Conservation (phyloP, 768 basidiomycete species). For the Auriscalpium vulgare region DNA sequence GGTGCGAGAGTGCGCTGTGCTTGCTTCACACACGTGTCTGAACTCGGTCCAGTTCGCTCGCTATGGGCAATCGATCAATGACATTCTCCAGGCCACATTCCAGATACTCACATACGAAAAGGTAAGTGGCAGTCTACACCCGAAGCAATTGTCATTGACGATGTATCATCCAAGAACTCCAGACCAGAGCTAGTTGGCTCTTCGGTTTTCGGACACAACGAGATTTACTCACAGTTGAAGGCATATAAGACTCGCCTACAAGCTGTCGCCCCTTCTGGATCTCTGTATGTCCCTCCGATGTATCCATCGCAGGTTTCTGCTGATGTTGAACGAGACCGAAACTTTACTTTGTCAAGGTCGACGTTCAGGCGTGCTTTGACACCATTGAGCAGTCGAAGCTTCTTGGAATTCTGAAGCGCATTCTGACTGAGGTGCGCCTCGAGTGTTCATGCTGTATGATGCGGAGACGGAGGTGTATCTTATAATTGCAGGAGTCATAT, state of each 20-base stretch:
- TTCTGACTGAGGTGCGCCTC: conserved; percentile 60
- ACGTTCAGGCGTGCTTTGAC: conserved; percentile 95
- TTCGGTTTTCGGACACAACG: conserved; percentile 76
- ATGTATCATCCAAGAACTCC: conserved; percentile 37
- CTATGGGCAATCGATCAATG: conserved; percentile 66
- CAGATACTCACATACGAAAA: conserved; percentile 85
- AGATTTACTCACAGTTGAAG: conserved; percentile 72
- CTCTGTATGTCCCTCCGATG: conserved; percentile 38
- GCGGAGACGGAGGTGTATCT: background rate
- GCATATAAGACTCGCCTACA: conserved; percentile 51
- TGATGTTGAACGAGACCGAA: conserved; percentile 41
- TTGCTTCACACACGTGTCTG: no score
- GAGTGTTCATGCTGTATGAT: background rate
- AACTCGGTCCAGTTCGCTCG: no score
- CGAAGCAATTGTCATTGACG: background rate
- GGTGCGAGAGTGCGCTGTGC: conserved; percentile 20
- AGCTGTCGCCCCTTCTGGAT: conserved; percentile 29
- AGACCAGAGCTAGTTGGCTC: conserved; percentile 64
- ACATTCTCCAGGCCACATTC: conserved; percentile 77
- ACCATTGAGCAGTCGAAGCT: conserved; percentile 87
- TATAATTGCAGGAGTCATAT: conserved; percentile 54
- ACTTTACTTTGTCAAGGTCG: conserved; percentile 93
- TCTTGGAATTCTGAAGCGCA: conserved; percentile 60
- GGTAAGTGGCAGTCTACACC: conserved; percentile 31
- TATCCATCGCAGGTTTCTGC: background rate